Evolutionary conservation across 2,329 filamentous ascomycete genomes (phyloP), one percentile per base, ranked within the genome.

Genomic region (Fusarium pseudoanthophilum): DNA sequence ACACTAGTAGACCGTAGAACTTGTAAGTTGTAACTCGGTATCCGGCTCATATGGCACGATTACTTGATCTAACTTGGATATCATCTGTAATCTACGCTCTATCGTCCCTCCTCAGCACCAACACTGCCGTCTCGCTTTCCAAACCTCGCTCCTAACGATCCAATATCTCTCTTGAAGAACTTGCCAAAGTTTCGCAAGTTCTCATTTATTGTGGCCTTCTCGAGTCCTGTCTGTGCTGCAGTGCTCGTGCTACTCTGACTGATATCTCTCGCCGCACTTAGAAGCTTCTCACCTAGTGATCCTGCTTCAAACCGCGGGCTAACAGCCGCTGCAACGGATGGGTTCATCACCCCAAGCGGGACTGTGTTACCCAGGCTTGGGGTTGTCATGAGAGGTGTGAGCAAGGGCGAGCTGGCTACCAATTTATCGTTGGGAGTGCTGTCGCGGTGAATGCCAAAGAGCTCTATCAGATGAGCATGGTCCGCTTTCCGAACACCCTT

Each of bases 111-210:
- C 32, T 80, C 76, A 24, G 74, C 68, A 52, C 73, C 73, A 30
- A 81, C 70, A 58, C 84, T 86, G 4, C 83, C 83, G 63, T 89
- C 87, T 58, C 88, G 82, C 82, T 89, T 91, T 52, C 92, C 93
- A 80, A 95, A 95, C 73, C 92, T 85, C 16, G 89, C 90, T 5
- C 93, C 92, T 72, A 95, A 88, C 5, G 91, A 90, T 36, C 93
- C 93, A 72, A 95, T 91, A 84, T 98, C 95, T 72, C 95, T 87
- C 71, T 92, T 91, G 85, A 98, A 98, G 84, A 98, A 98, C 83
- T 97, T 98, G 30, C 95, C 95, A 83, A 99, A 93, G 81, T 94
- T 97, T 84, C 94, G 95, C 82, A 98, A 81, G 82, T 98, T 98
- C 83, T 97, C 95, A 80, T 98, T 97, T 73, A 98, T 89, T 59